Evolutionary conservation across 2,329 filamentous ascomycete species (phyloP).

Genomic region (Pleoardoris graminearum): DNA sequence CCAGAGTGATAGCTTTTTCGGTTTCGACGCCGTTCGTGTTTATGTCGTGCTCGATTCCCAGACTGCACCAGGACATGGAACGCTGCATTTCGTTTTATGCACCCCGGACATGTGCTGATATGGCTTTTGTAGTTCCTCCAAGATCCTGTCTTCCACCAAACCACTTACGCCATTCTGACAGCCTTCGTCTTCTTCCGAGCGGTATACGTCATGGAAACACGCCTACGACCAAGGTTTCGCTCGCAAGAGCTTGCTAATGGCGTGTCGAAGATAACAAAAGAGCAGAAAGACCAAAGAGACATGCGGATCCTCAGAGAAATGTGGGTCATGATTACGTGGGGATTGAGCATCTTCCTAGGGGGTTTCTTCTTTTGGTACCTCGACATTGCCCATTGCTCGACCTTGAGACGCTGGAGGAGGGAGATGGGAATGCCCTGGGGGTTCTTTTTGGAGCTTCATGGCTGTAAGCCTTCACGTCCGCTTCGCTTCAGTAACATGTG

Average conservation of each 20-base stretch:
- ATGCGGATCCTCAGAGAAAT: slow-evolving; percentile 64
- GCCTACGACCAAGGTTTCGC: slow-evolving; percentile 60
- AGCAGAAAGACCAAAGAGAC: slow-evolving; percentile 60
- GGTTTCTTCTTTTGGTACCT: slow-evolving; percentile 79
- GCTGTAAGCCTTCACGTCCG: slow-evolving; percentile 63
- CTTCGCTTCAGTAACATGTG: slow-evolving; percentile 3
- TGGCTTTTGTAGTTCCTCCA: slow-evolving; percentile 60
- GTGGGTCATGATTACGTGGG: slow-evolving; percentile 74
- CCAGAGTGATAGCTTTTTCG: neutral
- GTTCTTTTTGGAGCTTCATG: slow-evolving; percentile 71
- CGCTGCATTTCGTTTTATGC: neutral
- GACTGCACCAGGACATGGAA: neutral
- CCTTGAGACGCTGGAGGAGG: slow-evolving; percentile 67
- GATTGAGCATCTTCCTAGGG: slow-evolving; percentile 70
- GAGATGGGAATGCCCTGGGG: slow-evolving; percentile 78
- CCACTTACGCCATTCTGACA: slow-evolving; percentile 74
- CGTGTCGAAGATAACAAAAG: slow-evolving; percentile 43
- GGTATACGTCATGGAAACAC: slow-evolving; percentile 76
- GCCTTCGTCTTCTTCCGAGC: slow-evolving; percentile 70
- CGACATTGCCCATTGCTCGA: slow-evolving; percentile 75
- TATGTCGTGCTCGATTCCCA: too few species aligned
- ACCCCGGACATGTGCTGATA: neutral
- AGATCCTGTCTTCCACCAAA: slow-evolving; percentile 81
- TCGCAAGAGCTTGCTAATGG: slow-evolving; percentile 45
- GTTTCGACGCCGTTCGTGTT: neutral